Percentiles rank a stretch among this genome's conserved stretches.
Conservation (phyloP, 2,329 filamentous ascomycete species). For the Orbilia quercus region DNA sequence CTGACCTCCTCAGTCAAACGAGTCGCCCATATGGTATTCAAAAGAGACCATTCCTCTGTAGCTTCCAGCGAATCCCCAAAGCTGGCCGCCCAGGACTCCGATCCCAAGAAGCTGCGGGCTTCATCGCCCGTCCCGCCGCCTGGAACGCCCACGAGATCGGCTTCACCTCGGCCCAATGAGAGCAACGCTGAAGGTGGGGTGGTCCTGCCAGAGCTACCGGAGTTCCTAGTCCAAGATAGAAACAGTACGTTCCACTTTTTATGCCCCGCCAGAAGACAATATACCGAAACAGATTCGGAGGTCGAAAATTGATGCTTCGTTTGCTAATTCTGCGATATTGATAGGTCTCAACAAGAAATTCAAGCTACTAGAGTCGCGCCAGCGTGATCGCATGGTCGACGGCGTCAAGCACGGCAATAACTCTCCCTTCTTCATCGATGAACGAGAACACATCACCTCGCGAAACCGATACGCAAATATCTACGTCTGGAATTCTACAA, state of each 20-base stretch:
- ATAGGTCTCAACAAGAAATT: conserved; percentile 40
- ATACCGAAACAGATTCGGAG: no score
- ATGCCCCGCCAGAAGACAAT: background rate
- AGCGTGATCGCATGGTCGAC: conserved; percentile 41
- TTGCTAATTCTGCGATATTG: conserved; percentile 7
- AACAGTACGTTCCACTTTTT: conserved; percentile 28
- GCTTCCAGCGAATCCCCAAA: conserved; percentile 50
- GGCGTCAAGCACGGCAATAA: conserved; percentile 20
- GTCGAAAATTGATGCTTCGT: no score
- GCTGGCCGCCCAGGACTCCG: conserved; percentile 39
- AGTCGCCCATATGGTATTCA: conserved; percentile 56
- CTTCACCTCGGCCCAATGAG: conserved; percentile 30
- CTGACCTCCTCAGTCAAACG: conserved; percentile 57
- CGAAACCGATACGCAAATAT: conserved; percentile 85
- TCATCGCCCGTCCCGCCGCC: conserved; percentile 45
- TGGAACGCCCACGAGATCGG: conserved; percentile 36
- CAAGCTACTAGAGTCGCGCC: conserved; percentile 42
- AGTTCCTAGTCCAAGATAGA: conserved; percentile 37
- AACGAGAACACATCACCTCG: conserved; percentile 55
- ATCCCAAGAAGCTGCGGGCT: conserved; percentile 54
- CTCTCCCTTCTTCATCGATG: conserved; percentile 56
- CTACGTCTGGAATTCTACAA: conserved; percentile 86
- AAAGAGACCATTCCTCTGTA: conserved; percentile 53
- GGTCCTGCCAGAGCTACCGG: conserved; percentile 28
- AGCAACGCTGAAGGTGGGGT: conserved; percentile 27